Evolutionary conservation across 495 filamentous ascomycete genomes (phyloP), one percentile per base, ranked within the genome.

Genomic region (Cercophora sp.): DNA sequence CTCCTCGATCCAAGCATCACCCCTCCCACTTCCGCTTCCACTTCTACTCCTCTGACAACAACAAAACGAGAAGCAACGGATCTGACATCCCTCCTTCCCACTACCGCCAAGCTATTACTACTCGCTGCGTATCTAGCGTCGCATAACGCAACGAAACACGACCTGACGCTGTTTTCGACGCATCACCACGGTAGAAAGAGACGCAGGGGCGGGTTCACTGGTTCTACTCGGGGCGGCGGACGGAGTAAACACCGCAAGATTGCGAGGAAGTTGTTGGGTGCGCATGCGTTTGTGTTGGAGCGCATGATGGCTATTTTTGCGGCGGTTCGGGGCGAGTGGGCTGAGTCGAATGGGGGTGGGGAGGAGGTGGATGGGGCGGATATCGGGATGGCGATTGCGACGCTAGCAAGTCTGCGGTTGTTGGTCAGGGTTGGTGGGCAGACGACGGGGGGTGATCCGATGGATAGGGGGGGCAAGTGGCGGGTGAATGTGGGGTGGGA

Each of bases 71-170:
- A n/a, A n/a, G 22, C 48, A 34, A 31, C 62, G 3, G 68, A 67
- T 56, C 61, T 71, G 1, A 67, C 76, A 1, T 24, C 63, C 56
- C 76, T 79, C 23, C 78, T 96, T 20, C 89, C 91, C 9, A 86
- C 88, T 57, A 89, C 88, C 61, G 85, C 93, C 18, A 85, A 88
- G 39, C 74, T 89, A 32, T 80, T 97, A 51, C 79, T 98, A 11
- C 79, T 92, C 31, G 87, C 91, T 42, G 84, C 91, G 18, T 98
- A 96, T 69, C 81, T 98, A 4, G 89, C 92, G 53, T 96, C 91
- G 3, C 88, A 91, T 72, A 97, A 88, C 62, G 83, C 88, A 0
- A 77, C 89, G 15, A 73, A 83, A 35, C 79, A 86, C 31, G 93
- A 98, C 67, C 76, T 82, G 1, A 78, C 83, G 24, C 85, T 91